Percentiles rank a stretch among this genome's conserved stretches.
Conservation (phyloP, 1,139 yeast genomes). For the Yamadazyma taylorii region DNA sequence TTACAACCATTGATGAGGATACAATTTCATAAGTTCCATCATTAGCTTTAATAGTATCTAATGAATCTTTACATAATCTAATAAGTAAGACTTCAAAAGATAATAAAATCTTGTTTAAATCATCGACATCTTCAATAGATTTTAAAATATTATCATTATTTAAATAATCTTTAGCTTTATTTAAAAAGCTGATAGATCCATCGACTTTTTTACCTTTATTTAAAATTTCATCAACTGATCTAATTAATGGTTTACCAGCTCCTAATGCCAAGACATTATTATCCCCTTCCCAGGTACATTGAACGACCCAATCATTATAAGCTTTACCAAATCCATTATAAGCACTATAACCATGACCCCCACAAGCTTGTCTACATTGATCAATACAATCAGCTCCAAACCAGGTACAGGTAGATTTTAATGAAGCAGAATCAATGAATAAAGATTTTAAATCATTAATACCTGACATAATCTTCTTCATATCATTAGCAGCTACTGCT, state of each 20-base stretch:
- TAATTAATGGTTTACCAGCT: slow-evolving; percentile 75
- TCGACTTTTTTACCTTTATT: slow-evolving; percentile 34
- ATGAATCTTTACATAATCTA: slow-evolving; percentile 48
- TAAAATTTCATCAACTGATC: slow-evolving; percentile 43
- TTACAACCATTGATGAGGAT: slow-evolving; percentile 52
- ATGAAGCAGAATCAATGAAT: slow-evolving; percentile 83
- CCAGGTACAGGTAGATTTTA: slow-evolving; percentile 92
- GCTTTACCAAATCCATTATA: slow-evolving; percentile 91
- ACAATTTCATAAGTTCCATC: slow-evolving; percentile 54
- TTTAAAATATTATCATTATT: slow-evolving; percentile 33
- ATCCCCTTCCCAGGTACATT: slow-evolving; percentile 98
- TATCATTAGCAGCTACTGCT: slow-evolving; percentile 47
- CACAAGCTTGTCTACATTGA: slow-evolving; percentile 93
- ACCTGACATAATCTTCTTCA: slow-evolving; percentile 44
- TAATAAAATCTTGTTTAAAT: slow-evolving; percentile 26
- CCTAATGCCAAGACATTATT: slow-evolving; percentile 83
- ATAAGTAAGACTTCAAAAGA: slow-evolving; percentile 47
- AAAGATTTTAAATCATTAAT: slow-evolving; percentile 70
- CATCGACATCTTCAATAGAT: slow-evolving; percentile 35
- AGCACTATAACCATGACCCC: slow-evolving; percentile 93
- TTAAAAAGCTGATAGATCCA: slow-evolving; percentile 49
- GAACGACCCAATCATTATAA: slow-evolving; percentile 90
- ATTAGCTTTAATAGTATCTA: slow-evolving; percentile 41
- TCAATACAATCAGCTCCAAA: slow-evolving; percentile 75
- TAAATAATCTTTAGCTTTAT: slow-evolving; percentile 25